These are phyloP conservation scores for Schrenkiella parvula DNA, from an alignment of 345 rosid species.

Conservation along the genomic window DNA sequence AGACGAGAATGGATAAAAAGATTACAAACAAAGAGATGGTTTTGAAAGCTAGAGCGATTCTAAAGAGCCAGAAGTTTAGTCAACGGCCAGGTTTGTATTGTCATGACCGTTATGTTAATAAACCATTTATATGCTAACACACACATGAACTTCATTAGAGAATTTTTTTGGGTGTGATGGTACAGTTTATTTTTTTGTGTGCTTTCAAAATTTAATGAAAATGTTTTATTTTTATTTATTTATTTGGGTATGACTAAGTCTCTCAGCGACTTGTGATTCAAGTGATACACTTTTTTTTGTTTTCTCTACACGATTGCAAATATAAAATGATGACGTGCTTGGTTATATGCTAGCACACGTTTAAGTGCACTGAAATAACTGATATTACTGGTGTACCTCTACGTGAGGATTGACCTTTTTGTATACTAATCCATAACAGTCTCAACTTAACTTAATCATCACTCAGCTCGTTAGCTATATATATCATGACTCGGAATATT, in stretches of 20 bases:
- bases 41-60: slow-evolving; percentile 39
- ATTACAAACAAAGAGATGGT: slow-evolving; percentile 28
- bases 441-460: neutral
- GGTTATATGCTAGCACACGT: no score
- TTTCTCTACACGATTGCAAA: no score
- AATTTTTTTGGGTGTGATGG: neutral
- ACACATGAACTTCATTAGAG: neutral
- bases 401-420: neutral
- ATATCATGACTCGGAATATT: neutral
- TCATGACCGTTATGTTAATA: slow-evolving; percentile 33
- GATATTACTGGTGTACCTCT: neutral
- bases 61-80: slow-evolving; percentile 40
- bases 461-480: neutral
- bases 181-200: neutral
- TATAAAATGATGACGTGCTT: neutral
- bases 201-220: neutral
- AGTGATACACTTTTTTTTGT: slow-evolving; percentile 1
- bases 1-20: neutral
- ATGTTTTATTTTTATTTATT: neutral
- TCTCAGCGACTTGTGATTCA: slow-evolving; percentile 1
- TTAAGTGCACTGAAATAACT: no score
- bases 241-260: neutral
- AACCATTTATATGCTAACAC: slow-evolving; percentile 43
- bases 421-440: neutral
- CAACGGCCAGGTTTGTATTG: slow-evolving; percentile 61